Conservation (phyloP, 352 stramenopile genomes). For the Phytophthora lateralis region DNA sequence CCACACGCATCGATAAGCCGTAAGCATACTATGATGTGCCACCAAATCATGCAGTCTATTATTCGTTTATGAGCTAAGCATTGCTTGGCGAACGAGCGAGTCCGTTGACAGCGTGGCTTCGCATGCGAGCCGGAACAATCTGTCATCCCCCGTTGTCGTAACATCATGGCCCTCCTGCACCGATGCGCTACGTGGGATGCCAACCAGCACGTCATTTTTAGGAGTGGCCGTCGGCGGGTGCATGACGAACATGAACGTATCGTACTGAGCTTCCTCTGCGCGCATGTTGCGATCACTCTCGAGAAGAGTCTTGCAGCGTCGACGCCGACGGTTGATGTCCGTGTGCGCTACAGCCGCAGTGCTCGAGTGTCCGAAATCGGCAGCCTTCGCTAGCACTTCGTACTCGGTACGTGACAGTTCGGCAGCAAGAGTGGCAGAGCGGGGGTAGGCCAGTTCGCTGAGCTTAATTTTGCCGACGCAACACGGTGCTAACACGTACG, state of each 20-base stretch:
- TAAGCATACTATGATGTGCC: neutral
- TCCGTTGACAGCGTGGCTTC: slow-evolving; percentile 31
- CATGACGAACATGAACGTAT: slow-evolving; percentile 84
- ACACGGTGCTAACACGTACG: slow-evolving; percentile 81
- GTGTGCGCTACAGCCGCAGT: slow-evolving; percentile 47
- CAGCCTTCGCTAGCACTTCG: slow-evolving; percentile 76
- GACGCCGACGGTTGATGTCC: slow-evolving; percentile 56
- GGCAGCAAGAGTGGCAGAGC: slow-evolving; percentile 47
- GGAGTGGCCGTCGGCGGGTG: slow-evolving; percentile 67
- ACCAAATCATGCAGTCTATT: slow-evolving; percentile 14
- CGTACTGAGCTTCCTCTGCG: slow-evolving; percentile 58
- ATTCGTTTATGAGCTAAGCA: slow-evolving; percentile 26
- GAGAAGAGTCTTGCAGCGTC: slow-evolving; percentile 80
- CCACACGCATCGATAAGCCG: slow-evolving; percentile 8
- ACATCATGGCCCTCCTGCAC: neutral
- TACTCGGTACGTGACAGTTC: slow-evolving; percentile 68
- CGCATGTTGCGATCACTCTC: slow-evolving; percentile 79
- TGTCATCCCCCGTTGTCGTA: slow-evolving; percentile 3
- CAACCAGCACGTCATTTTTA: slow-evolving; percentile 87
- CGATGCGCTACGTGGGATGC: slow-evolving; percentile 42
- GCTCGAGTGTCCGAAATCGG: slow-evolving; percentile 71
- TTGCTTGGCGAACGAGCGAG: slow-evolving; percentile 32
- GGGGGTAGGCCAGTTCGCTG: slow-evolving; percentile 64
- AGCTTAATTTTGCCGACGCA: slow-evolving; percentile 85
- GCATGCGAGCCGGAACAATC: slow-evolving; percentile 37